Conservation (phyloP, 208 protist species). For the Trypanosoma theileri region DNA sequence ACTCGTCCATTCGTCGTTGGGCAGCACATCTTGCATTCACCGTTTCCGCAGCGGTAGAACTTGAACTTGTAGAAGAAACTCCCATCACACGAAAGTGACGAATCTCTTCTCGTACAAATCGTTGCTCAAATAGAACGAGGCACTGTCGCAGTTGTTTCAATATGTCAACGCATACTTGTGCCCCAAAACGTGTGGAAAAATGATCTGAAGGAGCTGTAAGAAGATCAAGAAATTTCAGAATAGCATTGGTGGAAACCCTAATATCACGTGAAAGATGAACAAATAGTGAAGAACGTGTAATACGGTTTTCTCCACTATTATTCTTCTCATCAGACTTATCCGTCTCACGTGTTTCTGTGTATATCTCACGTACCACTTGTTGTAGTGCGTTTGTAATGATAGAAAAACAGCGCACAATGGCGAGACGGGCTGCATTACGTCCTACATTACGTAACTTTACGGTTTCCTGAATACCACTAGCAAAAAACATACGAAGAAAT, state of each 20-base stretch:
- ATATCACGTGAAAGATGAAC: slow-evolving; percentile 55
- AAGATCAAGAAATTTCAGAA: slow-evolving; percentile 53
- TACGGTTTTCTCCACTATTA: not conserved
- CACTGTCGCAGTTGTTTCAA: slow-evolving; percentile 65
- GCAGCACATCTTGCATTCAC: slow-evolving; percentile 28
- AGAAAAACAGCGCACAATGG: slow-evolving; percentile 77
- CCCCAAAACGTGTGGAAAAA: slow-evolving; percentile 51
- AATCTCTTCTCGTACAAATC: slow-evolving; percentile 34
- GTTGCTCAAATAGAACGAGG: slow-evolving; percentile 47
- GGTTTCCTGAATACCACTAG: slow-evolving; percentile 55
- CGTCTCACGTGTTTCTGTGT: slow-evolving; percentile 15
- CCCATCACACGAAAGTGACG: not conserved
- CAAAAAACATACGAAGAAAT: slow-evolving; percentile 58
- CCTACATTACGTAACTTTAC: slow-evolving; percentile 58
- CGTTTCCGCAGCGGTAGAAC: slow-evolving; percentile 9
- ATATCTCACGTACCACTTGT: slow-evolving; percentile 60
- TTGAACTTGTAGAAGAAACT: not conserved
- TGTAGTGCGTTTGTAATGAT: slow-evolving; percentile 61
- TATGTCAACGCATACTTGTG: slow-evolving; percentile 71
- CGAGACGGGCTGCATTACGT: slow-evolving; percentile 52
- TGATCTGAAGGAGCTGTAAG: slow-evolving; percentile 48
- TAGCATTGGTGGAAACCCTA: slow-evolving; percentile 42
- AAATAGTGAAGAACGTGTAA: slow-evolving; percentile 25
- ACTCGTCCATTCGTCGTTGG: slow-evolving; percentile 29
- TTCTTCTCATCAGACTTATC: not conserved